phyloP scores from a whole-genome alignment of 352 stramenopile species.

The Globisporangium echinulatum region DNA sequence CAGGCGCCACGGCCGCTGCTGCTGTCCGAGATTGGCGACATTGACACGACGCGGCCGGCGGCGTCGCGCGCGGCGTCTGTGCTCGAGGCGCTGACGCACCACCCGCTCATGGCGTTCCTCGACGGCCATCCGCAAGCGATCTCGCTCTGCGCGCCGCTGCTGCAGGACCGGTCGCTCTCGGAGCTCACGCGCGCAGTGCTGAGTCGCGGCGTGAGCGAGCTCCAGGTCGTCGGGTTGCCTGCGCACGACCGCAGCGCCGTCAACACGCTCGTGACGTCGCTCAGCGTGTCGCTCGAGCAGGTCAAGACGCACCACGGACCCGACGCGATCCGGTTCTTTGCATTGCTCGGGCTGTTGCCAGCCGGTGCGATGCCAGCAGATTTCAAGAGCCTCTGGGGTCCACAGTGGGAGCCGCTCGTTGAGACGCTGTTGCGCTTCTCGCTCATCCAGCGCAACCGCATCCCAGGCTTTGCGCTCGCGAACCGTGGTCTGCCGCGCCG shows the following conservation, averaged over 20 bases:
- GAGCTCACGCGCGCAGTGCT: constrained; percentile 71
- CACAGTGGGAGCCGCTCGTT: constrained; percentile 55
- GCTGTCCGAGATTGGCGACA: constrained; percentile 61
- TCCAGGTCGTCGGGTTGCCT: constrained; percentile 58
- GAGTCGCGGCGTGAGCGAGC: constrained; percentile 56
- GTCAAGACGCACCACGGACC: constrained; percentile 58
- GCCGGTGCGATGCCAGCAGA: constrained; percentile 69
- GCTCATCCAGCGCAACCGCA: constrained; percentile 67
- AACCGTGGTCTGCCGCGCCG: constrained; percentile 53
- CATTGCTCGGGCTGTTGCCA: constrained; percentile 58
- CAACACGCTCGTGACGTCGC: constrained; percentile 69
- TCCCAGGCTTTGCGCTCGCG: constrained; percentile 51
- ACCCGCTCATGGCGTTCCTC: constrained; percentile 76
- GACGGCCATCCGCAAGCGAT: constrained; percentile 80
- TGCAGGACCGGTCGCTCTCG: constrained; percentile 66
- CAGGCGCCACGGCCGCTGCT: constrained; percentile 61
- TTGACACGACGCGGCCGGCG: constrained; percentile 20
- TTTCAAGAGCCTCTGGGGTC: constrained; percentile 70
- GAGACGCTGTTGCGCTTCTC: constrained; percentile 70
- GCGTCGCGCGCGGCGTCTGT: constrained; percentile 32
- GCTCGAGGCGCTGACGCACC: constrained; percentile 48
- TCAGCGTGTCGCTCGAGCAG: constrained; percentile 71
- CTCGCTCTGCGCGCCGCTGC: constrained; percentile 62
- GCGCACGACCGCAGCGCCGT: constrained; percentile 64
- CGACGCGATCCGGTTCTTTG: constrained; percentile 73